phyloP scores from a whole-genome alignment of 2,329 filamentous ascomycete genomes.

The Arthrocladium fulminans region DNA sequence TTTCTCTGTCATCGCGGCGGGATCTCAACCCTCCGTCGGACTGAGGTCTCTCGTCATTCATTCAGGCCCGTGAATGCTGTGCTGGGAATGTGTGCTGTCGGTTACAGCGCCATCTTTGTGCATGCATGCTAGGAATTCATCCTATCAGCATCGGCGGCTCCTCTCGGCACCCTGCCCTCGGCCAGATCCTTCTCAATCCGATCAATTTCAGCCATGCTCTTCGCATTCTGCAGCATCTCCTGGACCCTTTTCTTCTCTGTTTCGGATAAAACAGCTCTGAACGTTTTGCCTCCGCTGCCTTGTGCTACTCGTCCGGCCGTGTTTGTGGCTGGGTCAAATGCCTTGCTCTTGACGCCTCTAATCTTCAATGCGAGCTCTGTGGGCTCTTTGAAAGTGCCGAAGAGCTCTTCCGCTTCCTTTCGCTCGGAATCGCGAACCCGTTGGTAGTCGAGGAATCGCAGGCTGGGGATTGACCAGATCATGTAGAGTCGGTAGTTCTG shows the following conservation, averaged over 20 bases:
- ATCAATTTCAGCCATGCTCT: conserved; percentile 82
- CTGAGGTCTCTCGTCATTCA: too few relatives aligned
- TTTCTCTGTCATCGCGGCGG: too few relatives aligned
- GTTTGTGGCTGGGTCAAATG: conserved; percentile 49
- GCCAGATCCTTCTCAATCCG: conserved; percentile 83
- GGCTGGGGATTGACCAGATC: conserved; percentile 72
- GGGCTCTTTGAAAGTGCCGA: conserved; percentile 69
- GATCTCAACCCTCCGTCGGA: too few relatives aligned
- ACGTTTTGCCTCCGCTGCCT: conserved; percentile 49
- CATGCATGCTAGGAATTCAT: conserved; percentile 24
- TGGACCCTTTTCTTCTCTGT: conserved; percentile 78
- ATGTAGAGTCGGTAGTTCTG: conserved; percentile 90
- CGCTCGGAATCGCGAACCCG: conserved; percentile 87
- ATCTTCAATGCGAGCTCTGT: conserved; percentile 76
- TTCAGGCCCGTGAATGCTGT: too few relatives aligned
- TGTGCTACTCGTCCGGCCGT: conserved; percentile 36
- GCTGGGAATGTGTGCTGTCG: too few relatives aligned
- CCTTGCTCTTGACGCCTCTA: conserved; percentile 71
- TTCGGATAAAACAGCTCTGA: conserved; percentile 75
- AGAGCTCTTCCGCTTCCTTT: conserved; percentile 65
- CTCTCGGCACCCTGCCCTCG: conserved; percentile 74
- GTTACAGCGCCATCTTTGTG: neutral
- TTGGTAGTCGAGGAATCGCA: conserved; percentile 85
- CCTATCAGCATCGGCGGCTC: conserved; percentile 35
- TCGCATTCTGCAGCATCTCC: conserved; percentile 79